These are phyloP conservation scores for Nigrospora sphaerica DNA, from an alignment of 2,329 filamentous ascomycete species.

Conservation along the genomic window DNA sequence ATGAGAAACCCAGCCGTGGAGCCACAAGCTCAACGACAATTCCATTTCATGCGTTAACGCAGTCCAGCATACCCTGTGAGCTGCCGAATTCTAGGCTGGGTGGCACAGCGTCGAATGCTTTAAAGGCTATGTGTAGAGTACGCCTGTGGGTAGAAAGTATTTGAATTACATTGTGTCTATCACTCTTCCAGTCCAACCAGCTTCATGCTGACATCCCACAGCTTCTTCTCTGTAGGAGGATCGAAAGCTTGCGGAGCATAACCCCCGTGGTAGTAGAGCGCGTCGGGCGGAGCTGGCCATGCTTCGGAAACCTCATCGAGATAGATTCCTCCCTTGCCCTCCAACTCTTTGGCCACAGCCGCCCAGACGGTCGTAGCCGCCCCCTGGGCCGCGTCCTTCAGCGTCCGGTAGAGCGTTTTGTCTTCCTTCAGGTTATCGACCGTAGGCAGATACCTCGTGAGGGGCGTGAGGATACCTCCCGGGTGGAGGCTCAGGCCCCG, in stretches of 20 bases:
- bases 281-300: background rate
- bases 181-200: background rate
- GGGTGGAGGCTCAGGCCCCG: conserved; percentile 39
- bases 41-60: too few species aligned
- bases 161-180: too few species aligned
- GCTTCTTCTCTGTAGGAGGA: background rate
- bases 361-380: conserved; percentile 37
- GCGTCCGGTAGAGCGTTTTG: conserved; percentile 1
- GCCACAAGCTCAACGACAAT: too few species aligned
- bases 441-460: conserved; percentile 14
- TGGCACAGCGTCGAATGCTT: too few species aligned
- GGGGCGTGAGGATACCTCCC: conserved; percentile 29
- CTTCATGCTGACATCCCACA: background rate
- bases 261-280: background rate
- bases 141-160: too few species aligned
- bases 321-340: conserved; percentile 32
- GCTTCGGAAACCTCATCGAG: background rate
- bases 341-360: conserved; percentile 27
- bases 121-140: too few species aligned
- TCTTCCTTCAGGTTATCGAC: conserved; percentile 5
- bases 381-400: conserved; percentile 32
- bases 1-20: too few species aligned
- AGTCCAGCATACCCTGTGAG: too few species aligned
- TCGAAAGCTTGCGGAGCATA: background rate
- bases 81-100: too few species aligned